Evolutionary conservation across 371 early-diverging fungal species (phyloP).

Genomic region (Mucor piriformis): DNA sequence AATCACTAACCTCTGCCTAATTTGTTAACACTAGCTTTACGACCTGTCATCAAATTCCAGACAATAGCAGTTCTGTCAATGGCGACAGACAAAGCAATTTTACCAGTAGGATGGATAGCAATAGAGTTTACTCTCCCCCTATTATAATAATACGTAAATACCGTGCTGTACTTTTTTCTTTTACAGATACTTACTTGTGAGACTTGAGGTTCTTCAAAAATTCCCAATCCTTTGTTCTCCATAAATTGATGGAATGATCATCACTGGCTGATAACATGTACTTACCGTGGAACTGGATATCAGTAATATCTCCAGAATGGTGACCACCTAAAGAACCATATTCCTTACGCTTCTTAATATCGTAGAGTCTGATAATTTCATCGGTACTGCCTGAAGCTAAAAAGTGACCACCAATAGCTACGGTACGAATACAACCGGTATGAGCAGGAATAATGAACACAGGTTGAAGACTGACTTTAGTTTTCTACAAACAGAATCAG

Average conservation of each 20-base stretch:
- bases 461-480: slow-evolving; percentile 59
- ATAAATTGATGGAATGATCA: slow-evolving; percentile 86
- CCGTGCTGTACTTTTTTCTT: neutral
- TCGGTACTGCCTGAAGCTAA: slow-evolving; percentile 96
- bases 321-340: slow-evolving; percentile 87
- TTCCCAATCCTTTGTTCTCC: slow-evolving; percentile 96
- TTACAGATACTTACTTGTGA: slow-evolving; percentile 72
- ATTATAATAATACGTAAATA: neutral
- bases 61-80: slow-evolving; percentile 79
- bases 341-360: slow-evolving; percentile 86
- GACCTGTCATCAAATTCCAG: slow-evolving; percentile 91
- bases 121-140: slow-evolving; percentile 71
- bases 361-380: slow-evolving; percentile 91
- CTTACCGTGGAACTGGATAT: slow-evolving; percentile 77
- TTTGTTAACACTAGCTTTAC: slow-evolving; percentile 73
- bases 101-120: slow-evolving; percentile 93
- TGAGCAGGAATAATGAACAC: slow-evolving; percentile 95
- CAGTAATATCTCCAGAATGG: slow-evolving; percentile 87
- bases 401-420: slow-evolving; percentile 74
- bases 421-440: slow-evolving; percentile 87
- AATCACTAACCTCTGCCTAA: slow-evolving; percentile 51
- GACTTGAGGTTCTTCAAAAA: slow-evolving; percentile 86
- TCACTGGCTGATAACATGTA: slow-evolving; percentile 91
- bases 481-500: slow-evolving; percentile 11
- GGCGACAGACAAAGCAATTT: slow-evolving; percentile 84